A percentile compares a stretch with the other conserved stretches of the same genome.
Conservation (phyloP, 2,329 filamentous ascomycete genomes). For the Alternaria brassicae region DNA sequence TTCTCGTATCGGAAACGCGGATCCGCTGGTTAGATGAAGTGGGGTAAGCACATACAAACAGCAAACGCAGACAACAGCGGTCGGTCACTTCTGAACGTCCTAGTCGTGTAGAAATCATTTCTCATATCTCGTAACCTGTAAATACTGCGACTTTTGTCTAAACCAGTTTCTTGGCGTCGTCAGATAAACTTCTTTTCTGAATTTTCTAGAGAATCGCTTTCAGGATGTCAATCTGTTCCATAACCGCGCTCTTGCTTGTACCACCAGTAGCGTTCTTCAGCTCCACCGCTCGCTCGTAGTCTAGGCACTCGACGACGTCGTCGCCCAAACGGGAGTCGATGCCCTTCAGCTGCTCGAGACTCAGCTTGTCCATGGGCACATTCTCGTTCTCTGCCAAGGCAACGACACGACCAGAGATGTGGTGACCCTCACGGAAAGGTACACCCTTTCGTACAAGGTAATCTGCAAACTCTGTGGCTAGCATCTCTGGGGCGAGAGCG, state of each 20-base stretch:
- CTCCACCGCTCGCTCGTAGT: conserved; percentile 86
- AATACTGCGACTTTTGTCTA: conserved; percentile 2
- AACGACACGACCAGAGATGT: conserved; percentile 76
- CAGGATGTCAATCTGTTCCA: conserved; percentile 67
- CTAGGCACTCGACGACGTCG: conserved; percentile 74
- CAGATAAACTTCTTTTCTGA: neutral
- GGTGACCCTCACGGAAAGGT: conserved; percentile 81
- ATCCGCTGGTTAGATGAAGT: conserved; percentile 6
- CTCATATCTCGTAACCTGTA: conserved; percentile 3
- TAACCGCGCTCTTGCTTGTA: conserved; percentile 73
- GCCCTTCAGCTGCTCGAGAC: conserved; percentile 68
- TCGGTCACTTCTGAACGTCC: neutral
- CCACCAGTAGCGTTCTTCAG: conserved; percentile 77
- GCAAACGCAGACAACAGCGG: neutral
- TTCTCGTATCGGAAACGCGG: neutral
- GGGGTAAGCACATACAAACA: conserved; percentile 2
- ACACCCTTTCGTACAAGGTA: conserved; percentile 71
- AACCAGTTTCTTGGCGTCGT: neutral
- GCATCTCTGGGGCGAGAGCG: conserved; percentile 81
- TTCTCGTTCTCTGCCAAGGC: conserved; percentile 72
- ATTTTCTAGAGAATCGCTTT: conserved; percentile 50
- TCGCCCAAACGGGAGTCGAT: conserved; percentile 74
- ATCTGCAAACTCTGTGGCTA: conserved; percentile 74
- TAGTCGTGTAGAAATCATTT: conserved; percentile 1
- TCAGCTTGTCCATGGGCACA: conserved; percentile 74